Evolutionary conservation across 2,329 filamentous ascomycete species (phyloP), one percentile per base, ranked within the genome.

Genomic region (Phyllosticta citribraziliensis): DNA sequence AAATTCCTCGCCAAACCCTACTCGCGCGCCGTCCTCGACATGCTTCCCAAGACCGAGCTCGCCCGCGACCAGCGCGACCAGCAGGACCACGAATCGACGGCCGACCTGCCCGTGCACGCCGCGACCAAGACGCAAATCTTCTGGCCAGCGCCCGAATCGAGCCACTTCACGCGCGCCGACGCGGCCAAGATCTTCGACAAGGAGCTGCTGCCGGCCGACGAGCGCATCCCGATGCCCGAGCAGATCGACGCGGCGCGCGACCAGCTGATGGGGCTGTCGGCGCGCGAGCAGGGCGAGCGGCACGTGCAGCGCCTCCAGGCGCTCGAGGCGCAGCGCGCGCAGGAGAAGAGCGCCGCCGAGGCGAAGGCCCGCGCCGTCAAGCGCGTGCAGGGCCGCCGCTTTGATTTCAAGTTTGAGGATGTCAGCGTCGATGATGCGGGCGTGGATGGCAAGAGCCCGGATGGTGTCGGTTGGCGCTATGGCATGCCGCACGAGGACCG

Each of bases 1-100:
- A 91, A 93, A 78, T 81, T 79, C 63, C 76, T 96, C 47, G 91
- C 91, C 2, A 81, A 78, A 25, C 87, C 89, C 12, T 97, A 97
- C 73, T 81, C 87, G 24, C 82, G 82, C 62, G 89, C 91, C 11
- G 80, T 97, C 24, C 79, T 90, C 67, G 76, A 78, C 35, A 96
- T 97, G 91, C 78, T 97, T 5, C 91, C 91, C 2, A 81, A 81
- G 3, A 65, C 70, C 6, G 66, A 66, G 1, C 58, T 66, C 5
- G 65, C 69, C 9, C 60, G 62, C 12, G 69, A 72, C 58, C 64
- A 65, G 61, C 73, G 75, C 57, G 73, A 73, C 8, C 75, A 75
- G 27, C 65, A 69, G 1, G 69, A 72, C 9, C 84, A 87, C 68
- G 84, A 87, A 71, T 76, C 80, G 24, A 85, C 87, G 69, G 87